Evolutionary conservation across 805 yeast species (phyloP), one percentile per base, ranked within the genome.

Genomic region (Jamesozyma hellenica): DNA sequence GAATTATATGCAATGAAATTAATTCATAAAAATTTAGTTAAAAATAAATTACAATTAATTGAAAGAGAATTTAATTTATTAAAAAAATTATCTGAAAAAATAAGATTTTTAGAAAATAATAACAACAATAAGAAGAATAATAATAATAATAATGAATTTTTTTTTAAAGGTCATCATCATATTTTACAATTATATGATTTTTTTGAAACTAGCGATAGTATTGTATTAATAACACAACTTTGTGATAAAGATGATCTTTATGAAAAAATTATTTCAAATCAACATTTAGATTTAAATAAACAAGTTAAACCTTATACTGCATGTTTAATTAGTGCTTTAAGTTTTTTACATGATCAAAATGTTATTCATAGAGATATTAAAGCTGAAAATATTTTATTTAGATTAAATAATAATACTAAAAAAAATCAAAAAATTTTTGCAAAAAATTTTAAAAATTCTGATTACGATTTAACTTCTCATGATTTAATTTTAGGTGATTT

Each of bases 281-380:
- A 70, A 3, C 62, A 66, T 35, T 62, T 75, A 39, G 66, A 63
- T 32, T 38, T 52, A 37, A 75, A 73, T 37, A 49, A 53, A 13
- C 77, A 75, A 42, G 75, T 77, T 1, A 66, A 63, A 10, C 67
- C 67, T 7, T 67, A 77, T 30, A 63, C 79, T 26, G 57, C 64
- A 11, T 70, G 73, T 41, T 60, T 81, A 17, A 55, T 74, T 2
- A 66, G 74, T 9, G 80, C 81, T 0, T 67, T 81, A 2, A 65
- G 66, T 7, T 78, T 77, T 49, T 59, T 81, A 41, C 87, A 80
- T 51, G 42, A 50, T 3, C 70, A 78, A 46, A 71, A 72, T 25
- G 70, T 81, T 29, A 79, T 79, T 6, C 88, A 81, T 52, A 68
- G 88, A 34, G 88, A 81, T 49, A 58, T 81, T 42, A 81, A 81